These are phyloP conservation scores for Carex kokanica DNA, from an alignment of 176 grass and related monocot genomes.

Conservation along the genomic window DNA sequence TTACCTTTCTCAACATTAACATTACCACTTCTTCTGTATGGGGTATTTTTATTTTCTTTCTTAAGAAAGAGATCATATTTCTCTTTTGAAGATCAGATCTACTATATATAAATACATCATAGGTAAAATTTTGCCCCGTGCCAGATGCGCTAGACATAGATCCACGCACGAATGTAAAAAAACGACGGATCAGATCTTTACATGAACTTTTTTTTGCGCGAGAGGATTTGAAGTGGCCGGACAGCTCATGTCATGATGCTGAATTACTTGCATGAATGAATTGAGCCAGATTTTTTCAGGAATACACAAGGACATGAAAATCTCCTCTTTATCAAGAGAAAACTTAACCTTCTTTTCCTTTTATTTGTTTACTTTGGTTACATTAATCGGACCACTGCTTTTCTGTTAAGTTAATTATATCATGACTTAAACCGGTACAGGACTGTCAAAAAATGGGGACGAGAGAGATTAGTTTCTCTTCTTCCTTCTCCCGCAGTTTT, in stretches of 20 bases:
- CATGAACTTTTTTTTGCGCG: no score
- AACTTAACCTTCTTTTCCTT: not conserved
- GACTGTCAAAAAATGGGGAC: not conserved
- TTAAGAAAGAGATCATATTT: no score
- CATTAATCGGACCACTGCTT: not conserved
- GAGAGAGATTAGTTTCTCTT: not conserved
- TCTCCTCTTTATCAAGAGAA: not conserved
- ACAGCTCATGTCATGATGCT: not conserved
- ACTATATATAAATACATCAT: no score
- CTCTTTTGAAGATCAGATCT: no score
- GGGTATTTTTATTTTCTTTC: not conserved
- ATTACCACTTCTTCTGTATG: not conserved
- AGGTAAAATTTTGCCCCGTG: no score
- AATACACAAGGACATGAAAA: not conserved
- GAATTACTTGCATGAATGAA: not conserved
- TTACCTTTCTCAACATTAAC: not conserved
- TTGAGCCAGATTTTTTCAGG: not conserved
- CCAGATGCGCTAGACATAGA: no score
- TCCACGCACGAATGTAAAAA: no score
- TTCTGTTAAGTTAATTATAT: not conserved
- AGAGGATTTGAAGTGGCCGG: no score
- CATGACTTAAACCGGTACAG: not conserved
- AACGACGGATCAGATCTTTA: no score
- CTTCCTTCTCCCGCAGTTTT: not conserved
- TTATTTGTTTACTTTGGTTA: not conserved